phyloP scores from a whole-genome alignment of 495 filamentous ascomycete genomes.

The Neurospora hispaniola region DNA sequence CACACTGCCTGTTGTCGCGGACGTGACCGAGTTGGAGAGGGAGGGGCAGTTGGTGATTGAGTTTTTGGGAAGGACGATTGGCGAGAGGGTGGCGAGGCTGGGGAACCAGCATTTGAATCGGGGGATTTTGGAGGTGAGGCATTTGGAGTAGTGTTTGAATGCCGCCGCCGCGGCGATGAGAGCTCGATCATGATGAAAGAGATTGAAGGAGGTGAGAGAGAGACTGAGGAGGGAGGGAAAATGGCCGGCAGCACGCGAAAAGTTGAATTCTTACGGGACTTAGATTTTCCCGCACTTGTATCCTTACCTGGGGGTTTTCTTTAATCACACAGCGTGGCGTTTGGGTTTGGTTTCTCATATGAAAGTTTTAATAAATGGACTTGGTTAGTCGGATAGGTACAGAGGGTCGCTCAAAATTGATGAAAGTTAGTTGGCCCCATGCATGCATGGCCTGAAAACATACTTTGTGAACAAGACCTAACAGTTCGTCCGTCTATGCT shows the following conservation, averaged over 20 bases:
- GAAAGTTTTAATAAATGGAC: neutral
- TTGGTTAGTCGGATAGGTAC: neutral
- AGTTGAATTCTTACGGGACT: too few relatives aligned
- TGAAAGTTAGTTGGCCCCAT: neutral
- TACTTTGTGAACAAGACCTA: neutral
- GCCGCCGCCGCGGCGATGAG: neutral
- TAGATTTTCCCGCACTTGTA: neutral
- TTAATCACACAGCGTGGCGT: neutral
- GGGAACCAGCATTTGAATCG: slow-evolving; percentile 40
- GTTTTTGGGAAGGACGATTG: slow-evolving; percentile 49
- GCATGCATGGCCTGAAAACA: neutral
- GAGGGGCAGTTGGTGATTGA: slow-evolving; percentile 45
- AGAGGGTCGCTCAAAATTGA: neutral
- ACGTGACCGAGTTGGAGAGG: slow-evolving; percentile 19
- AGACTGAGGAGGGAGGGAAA: neutral
- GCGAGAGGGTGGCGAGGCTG: slow-evolving; percentile 43
- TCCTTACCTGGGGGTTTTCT: neutral
- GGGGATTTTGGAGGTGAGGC: slow-evolving; percentile 38
- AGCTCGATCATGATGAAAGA: neutral
- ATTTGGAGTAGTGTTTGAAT: slow-evolving; percentile 18
- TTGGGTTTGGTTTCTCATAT: neutral
- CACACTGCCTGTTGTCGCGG: slow-evolving; percentile 10
- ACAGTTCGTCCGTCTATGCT: neutral
- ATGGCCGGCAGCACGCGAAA: neutral
- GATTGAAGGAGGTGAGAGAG: neutral